Conservation (phyloP, 192 early-diverging fungal species). For the Thoreauomyces humboldtii region DNA sequence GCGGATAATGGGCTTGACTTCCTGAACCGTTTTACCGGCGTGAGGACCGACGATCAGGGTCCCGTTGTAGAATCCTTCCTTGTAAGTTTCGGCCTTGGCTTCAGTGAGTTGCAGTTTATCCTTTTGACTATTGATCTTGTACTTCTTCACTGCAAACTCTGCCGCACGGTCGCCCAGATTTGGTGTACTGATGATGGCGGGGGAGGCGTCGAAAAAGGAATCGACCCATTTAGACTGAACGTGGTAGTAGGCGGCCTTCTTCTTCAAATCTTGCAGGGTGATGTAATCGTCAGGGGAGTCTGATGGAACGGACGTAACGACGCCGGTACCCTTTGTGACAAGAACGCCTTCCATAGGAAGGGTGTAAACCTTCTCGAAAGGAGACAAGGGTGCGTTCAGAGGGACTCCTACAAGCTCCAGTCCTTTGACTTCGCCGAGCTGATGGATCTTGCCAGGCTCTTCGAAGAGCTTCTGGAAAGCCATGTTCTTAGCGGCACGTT, state of each 20-base stretch:
- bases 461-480: conserved; percentile 86
- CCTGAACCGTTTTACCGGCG: conserved; percentile 80
- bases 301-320: conserved; percentile 97
- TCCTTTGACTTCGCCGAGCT: conserved; percentile 78
- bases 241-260: conserved; percentile 92
- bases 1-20: conserved; percentile 84
- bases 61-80: conserved; percentile 97
- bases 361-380: conserved; percentile 78
- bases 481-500: conserved; percentile 96
- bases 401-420: conserved; percentile 81
- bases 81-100: conserved; percentile 94
- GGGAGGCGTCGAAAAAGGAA: conserved; percentile 52
- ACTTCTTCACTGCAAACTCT: conserved; percentile 76
- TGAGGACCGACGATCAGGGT: conserved; percentile 80
- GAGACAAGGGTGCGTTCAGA: conserved; percentile 82
- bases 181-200: conserved; percentile 84
- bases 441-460: conserved; percentile 58
- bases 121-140: conserved; percentile 97
- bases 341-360: conserved; percentile 97
- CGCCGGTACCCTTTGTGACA: conserved; percentile 95
- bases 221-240: conserved; percentile 86
- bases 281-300: conserved; percentile 98
- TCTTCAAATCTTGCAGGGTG: conserved; percentile 85
- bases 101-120: conserved; percentile 87
- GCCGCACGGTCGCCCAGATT: conserved; percentile 85